phyloP scores from a whole-genome alignment of 1,284 basidiomycete species.

The Sporisorium reilianum region DNA sequence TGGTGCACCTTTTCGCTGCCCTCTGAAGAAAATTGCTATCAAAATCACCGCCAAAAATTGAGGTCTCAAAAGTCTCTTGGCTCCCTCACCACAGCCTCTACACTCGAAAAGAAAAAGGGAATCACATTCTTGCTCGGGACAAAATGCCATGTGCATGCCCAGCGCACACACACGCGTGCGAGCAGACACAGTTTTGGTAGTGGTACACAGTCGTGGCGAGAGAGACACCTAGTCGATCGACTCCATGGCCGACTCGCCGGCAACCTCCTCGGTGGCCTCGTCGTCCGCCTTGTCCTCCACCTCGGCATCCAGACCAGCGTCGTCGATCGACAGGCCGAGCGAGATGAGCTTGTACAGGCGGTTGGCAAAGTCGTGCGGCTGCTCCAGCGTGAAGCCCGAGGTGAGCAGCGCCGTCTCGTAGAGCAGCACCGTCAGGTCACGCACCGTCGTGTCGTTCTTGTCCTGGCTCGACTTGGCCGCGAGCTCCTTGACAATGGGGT shows the following conservation, averaged over 20 bases:
- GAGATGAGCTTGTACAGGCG: constrained; percentile 98
- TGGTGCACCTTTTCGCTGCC: too few species aligned
- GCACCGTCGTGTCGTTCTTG: constrained; percentile 93
- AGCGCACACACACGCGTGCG: too few species aligned
- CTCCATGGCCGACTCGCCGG: constrained; percentile 68
- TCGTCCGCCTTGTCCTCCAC: constrained; percentile 47
- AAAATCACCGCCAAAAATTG: too few species aligned
- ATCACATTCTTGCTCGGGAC: too few species aligned
- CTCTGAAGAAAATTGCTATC: too few species aligned
- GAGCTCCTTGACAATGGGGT: constrained; percentile 96
- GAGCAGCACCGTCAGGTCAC: constrained; percentile 92
- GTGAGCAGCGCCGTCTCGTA: constrained; percentile 92
- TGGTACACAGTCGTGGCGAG: constrained; percentile 17
- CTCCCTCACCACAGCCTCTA: too few species aligned
- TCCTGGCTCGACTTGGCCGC: constrained; percentile 94
- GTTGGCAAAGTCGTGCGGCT: constrained; percentile 93
- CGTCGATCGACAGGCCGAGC: constrained; percentile 74
- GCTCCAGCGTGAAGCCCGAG: constrained; percentile 86
- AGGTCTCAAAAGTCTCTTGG: too few species aligned
- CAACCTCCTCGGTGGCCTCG: constrained; percentile 55
- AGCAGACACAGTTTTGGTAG: constrained; percentile 1
- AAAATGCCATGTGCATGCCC: neutral
- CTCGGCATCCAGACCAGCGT: constrained; percentile 50
- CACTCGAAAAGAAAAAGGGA: too few species aligned
- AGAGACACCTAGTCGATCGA: constrained; percentile 69